These are phyloP conservation scores for Trichocomaceae sp. DNA, from an alignment of 2,329 filamentous ascomycete genomes.

Conservation along the genomic window DNA sequence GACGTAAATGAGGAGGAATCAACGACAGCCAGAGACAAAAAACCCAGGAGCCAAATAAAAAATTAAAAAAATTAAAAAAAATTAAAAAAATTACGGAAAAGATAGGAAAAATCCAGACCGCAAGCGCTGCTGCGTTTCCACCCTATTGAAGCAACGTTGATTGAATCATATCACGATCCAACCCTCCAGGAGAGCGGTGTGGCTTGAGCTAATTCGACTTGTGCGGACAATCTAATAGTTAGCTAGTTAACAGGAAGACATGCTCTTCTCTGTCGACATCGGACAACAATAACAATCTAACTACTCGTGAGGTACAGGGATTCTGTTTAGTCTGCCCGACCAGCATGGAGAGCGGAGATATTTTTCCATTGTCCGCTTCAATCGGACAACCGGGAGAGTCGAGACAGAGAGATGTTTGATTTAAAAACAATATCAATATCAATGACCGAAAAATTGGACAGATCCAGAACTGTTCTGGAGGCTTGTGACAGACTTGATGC, in stretches of 20 bases:
- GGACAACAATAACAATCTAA: neutral
- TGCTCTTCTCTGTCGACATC: neutral
- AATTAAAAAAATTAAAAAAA: neutral
- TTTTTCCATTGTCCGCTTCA: neutral
- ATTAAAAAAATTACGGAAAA: neutral
- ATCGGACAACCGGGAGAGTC: neutral
- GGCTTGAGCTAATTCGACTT: neutral
- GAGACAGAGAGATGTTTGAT: neutral
- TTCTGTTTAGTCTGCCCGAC: neutral
- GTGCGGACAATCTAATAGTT: neutral
- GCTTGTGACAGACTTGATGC: neutral
- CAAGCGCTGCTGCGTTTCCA: neutral
- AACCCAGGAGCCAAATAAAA: neutral
- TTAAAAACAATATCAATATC: neutral
- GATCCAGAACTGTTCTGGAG: neutral
- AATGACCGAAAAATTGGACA: neutral
- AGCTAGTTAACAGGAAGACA: too few species aligned
- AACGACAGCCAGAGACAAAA: neutral
- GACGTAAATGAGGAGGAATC: neutral
- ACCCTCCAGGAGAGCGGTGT: slow-evolving; percentile 1
- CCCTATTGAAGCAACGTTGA: neutral
- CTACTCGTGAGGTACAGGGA: neutral
- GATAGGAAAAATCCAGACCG: neutral
- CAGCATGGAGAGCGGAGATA: neutral
- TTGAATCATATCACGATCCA: neutral